Conservation (phyloP, 2,329 filamentous ascomycete species). For the Botryotinia globosa region DNA sequence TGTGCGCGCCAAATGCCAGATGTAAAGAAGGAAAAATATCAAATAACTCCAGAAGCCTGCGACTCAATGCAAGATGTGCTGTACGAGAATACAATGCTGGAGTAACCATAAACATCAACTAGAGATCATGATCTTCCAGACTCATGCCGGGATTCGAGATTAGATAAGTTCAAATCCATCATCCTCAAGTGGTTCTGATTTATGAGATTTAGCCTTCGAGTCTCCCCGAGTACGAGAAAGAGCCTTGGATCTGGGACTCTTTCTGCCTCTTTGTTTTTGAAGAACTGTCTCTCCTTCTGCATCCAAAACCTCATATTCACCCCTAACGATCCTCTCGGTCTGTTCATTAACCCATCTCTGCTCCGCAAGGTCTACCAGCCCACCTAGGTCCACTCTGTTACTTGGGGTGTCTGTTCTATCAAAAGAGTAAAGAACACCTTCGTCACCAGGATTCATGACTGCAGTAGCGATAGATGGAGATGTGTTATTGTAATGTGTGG, state of each 20-base stretch:
- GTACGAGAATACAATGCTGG: conserved; percentile 1
- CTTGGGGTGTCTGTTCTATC: conserved; percentile 34
- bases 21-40: not conserved
- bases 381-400: conserved; percentile 32
- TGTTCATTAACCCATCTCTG: conserved; percentile 36
- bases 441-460: conserved; percentile 24
- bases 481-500: conserved; percentile 33
- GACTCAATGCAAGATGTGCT: conserved; percentile 3
- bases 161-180: conserved; percentile 39
- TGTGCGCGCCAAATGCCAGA: not conserved
- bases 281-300: conserved; percentile 35
- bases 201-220: conserved; percentile 12
- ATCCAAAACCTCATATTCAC: conserved; percentile 40
- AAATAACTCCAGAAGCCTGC: not conserved
- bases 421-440: conserved; percentile 36
- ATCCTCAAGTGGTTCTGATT: conserved; percentile 31
- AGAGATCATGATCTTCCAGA: not conserved
- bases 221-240: conserved; percentile 10
- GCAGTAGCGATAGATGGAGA: conserved; percentile 28
- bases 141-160: conserved; percentile 4
- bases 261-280: conserved; percentile 31
- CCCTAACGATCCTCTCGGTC: conserved; percentile 37
- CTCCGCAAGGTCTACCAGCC: conserved; percentile 38
- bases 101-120: not conserved
- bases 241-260: conserved; percentile 34